Percentiles rank a stretch among this genome's conserved stretches.
phyloP scores from a whole-genome alignment of 805 yeast genomes.

The Teunomyces lycoperdinae region DNA sequence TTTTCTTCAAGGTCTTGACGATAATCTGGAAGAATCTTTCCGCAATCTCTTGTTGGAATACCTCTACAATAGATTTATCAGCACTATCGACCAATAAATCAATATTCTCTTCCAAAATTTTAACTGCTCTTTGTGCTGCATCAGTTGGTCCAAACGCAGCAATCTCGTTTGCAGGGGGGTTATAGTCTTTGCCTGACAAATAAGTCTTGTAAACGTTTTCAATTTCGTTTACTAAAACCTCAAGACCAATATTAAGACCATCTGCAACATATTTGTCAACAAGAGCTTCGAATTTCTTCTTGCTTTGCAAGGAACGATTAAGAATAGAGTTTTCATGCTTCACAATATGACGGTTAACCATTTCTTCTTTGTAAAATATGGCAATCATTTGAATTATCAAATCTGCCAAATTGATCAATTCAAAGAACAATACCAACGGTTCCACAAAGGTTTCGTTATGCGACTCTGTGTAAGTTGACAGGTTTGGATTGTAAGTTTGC shows the following conservation, averaged over 20 bases:
- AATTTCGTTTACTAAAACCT: constrained; percentile 79
- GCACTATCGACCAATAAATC: constrained; percentile 74
- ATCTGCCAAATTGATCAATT: constrained; percentile 89
- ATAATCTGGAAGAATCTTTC: constrained; percentile 76
- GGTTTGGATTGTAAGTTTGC: constrained; percentile 64
- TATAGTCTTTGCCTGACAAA: constrained; percentile 61
- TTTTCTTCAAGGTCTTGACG: constrained; percentile 72
- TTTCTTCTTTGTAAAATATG: constrained; percentile 85
- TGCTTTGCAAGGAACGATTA: constrained; percentile 72
- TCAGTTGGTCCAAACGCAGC: constrained; percentile 42
- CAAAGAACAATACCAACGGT: constrained; percentile 84
- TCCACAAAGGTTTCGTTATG: constrained; percentile 50
- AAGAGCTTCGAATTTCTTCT: constrained; percentile 74
- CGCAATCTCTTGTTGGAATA: constrained; percentile 91
- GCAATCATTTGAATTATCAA: constrained; percentile 88
- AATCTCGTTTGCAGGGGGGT: constrained; percentile 36
- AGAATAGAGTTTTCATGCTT: constrained; percentile 74
- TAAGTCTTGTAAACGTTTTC: constrained; percentile 55
- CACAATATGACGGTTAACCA: constrained; percentile 55
- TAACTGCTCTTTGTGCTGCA: constrained; percentile 64
- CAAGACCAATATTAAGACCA: constrained; percentile 90
- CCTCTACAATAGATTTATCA: constrained; percentile 84
- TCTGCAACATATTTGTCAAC: constrained; percentile 89
- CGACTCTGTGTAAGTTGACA: constrained; percentile 27
- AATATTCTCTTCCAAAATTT: constrained; percentile 67